Evolutionary conservation across 2,329 filamentous ascomycete genomes (phyloP).

Genomic region (Talaromyces sp.): DNA sequence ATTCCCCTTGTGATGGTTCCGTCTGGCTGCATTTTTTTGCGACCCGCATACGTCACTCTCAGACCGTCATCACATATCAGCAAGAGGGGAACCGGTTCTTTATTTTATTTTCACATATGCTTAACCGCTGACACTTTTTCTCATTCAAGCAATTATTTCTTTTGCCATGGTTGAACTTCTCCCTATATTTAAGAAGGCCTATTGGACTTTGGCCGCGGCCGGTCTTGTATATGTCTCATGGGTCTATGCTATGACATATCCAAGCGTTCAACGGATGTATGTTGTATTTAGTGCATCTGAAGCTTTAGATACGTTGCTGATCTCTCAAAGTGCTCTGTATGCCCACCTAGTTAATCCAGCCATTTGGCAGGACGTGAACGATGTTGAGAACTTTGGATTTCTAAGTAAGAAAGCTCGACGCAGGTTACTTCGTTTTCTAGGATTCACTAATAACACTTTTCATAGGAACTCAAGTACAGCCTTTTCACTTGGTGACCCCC

Average conservation of each 20-base stretch:
- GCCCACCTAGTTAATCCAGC: constrained; percentile 71
- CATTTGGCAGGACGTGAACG: constrained; percentile 66
- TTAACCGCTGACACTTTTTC: background rate
- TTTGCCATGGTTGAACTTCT: constrained; percentile 32
- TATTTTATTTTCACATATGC: background rate
- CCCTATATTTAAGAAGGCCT: constrained; percentile 47
- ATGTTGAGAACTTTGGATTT: constrained; percentile 80
- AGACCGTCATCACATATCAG: background rate
- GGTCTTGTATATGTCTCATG: constrained; percentile 63
- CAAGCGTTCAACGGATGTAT: constrained; percentile 75
- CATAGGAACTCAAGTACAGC: constrained; percentile 77
- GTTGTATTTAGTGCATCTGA: constrained; percentile 23
- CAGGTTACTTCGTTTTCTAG: background rate
- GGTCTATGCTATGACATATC: constrained; percentile 60
- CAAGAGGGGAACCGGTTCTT: background rate
- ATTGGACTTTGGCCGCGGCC: constrained; percentile 53
- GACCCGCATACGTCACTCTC: background rate
- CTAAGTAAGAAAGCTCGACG: constrained; percentile 54
- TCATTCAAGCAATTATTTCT: background rate
- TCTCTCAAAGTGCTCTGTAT: constrained; percentile 65
- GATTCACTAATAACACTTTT: constrained; percentile 10
- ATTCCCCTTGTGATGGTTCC: background rate
- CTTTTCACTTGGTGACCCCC: constrained; percentile 69
- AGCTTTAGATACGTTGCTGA: background rate
- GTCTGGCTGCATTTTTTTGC: background rate